Conservation (phyloP, 106 monocot genomes). For the Triglochin maritima region DNA sequence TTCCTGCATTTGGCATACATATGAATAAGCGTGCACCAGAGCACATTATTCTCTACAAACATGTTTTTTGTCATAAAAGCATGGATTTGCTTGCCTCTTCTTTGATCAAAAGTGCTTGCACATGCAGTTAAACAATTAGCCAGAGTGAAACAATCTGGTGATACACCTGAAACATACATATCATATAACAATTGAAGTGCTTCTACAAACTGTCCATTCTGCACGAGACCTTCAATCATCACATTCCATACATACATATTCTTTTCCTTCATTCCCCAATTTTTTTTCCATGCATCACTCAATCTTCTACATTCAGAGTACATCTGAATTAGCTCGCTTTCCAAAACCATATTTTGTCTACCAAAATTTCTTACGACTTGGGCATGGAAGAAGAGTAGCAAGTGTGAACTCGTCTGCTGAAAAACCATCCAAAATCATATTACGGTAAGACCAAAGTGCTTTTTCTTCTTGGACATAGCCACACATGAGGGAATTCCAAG, state of each 20-base stretch:
- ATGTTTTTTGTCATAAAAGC: constrained; percentile 7
- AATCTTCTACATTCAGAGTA: constrained; percentile 11
- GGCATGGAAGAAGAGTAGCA: constrained; percentile 15
- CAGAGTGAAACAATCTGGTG: constrained; percentile 15
- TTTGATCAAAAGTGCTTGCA: not conserved
- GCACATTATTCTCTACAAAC: constrained; percentile 1
- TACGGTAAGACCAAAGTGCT: constrained; percentile 6
- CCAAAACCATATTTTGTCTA: constrained; percentile 7
- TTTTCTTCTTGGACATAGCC: constrained; percentile 9
- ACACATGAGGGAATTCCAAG: constrained; percentile 4
- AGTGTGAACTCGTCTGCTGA: constrained; percentile 10
- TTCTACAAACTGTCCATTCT: not conserved
- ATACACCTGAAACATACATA: constrained; percentile 8
- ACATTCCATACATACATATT: constrained; percentile 18
- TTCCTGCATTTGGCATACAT: constrained; percentile 15
- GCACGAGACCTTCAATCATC: constrained; percentile 3
- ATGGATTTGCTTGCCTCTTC: constrained; percentile 15
- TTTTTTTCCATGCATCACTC: not conserved
- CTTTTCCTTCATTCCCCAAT: constrained; percentile 5
- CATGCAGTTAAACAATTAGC: constrained; percentile 1
- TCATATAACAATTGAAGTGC: constrained; percentile 7
- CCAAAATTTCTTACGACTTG: not conserved
- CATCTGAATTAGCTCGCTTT: constrained; percentile 14
- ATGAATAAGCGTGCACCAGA: constrained; percentile 8
- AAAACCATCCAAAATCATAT: not conserved